These are phyloP conservation scores for Ammopiptanthus mongolicus DNA, from an alignment of 306 rosid species.

Conservation along the genomic window DNA sequence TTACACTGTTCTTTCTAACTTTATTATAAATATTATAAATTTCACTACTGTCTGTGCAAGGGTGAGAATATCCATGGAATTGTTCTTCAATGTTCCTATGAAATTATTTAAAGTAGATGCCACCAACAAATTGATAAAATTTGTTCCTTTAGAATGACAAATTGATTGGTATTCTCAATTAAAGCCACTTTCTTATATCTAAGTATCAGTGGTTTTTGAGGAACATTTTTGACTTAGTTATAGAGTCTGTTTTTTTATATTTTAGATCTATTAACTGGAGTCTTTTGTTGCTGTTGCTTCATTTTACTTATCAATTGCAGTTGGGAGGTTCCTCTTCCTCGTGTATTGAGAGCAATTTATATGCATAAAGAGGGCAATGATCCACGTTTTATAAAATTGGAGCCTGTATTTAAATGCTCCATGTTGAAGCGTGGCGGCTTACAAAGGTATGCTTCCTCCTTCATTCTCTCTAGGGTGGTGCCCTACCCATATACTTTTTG, in stretches of 20 bases:
- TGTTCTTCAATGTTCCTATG: not conserved
- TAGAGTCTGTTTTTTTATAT: not conserved
- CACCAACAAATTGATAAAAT: not conserved
- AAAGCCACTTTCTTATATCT: not conserved
- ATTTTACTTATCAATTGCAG: constrained; percentile 44
- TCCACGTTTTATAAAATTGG: constrained; percentile 83
- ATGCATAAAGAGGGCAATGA: constrained; percentile 55
- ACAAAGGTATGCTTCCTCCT: constrained; percentile 48
- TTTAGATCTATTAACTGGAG: not conserved
- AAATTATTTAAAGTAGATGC: not conserved
- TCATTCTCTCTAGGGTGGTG: not conserved
- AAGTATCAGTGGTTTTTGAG: not conserved
- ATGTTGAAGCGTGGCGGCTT: constrained; percentile 51
- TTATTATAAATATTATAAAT: not conserved
- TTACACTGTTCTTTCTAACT: not conserved
- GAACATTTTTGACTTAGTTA: not conserved
- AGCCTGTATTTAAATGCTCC: constrained; percentile 80
- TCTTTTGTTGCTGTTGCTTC: constrained; percentile 17
- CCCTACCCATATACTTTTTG: not conserved
- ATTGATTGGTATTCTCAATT: not conserved
- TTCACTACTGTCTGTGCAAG: constrained; percentile 4
- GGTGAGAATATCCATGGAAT: not conserved
- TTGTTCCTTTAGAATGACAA: constrained; percentile 8
- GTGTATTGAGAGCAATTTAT: constrained; percentile 51
- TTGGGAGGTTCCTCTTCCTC: constrained; percentile 94